Percentiles rank a stretch among this genome's conserved stretches.
These are phyloP conservation scores for Aspergillus sp. DNA, from an alignment of 2,329 filamentous ascomycete species.

Conservation along the genomic window DNA sequence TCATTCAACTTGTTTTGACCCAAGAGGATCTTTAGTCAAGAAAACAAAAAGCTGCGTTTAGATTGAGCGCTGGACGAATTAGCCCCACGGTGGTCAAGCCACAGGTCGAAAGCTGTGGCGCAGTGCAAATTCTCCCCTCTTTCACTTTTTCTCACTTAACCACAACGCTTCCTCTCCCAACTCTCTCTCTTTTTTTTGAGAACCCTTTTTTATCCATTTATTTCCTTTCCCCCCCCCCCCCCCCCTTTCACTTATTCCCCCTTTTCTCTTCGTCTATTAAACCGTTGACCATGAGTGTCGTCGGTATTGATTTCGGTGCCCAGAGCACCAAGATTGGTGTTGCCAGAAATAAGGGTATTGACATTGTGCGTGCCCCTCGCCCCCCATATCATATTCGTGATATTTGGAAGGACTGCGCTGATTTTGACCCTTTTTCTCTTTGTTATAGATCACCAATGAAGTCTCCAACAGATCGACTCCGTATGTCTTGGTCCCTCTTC, in stretches of 20 bases:
- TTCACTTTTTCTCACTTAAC: not conserved
- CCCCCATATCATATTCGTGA: slow-evolving; percentile 1
- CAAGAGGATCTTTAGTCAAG: not conserved
- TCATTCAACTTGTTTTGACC: no score
- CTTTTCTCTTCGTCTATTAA: not conserved
- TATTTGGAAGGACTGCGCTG: slow-evolving; percentile 7
- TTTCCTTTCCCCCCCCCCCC: not conserved
- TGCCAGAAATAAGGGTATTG: slow-evolving; percentile 95
- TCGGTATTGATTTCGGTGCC: slow-evolving; percentile 89
- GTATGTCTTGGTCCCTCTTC: slow-evolving; percentile 54
- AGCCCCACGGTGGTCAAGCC: slow-evolving; percentile 3
- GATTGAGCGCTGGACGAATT: not conserved
- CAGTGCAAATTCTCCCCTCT: not conserved
- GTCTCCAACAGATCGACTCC: slow-evolving; percentile 97
- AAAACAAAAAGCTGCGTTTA: not conserved
- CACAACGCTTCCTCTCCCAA: not conserved
- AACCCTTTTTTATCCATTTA: not conserved
- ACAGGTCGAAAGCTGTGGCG: slow-evolving; percentile 2
- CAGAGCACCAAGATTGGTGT: slow-evolving; percentile 97
- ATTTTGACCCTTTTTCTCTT: slow-evolving; percentile 8
- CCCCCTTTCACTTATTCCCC: not conserved
- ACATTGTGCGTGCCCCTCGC: slow-evolving; percentile 69
- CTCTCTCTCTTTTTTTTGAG: slow-evolving; percentile 2
- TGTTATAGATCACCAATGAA: slow-evolving; percentile 87
- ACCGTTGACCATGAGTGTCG: slow-evolving; percentile 50